These are phyloP conservation scores for Heterobasidion irregulare DNA, from an alignment of 1,284 basidiomycete genomes.

Conservation along the genomic window DNA sequence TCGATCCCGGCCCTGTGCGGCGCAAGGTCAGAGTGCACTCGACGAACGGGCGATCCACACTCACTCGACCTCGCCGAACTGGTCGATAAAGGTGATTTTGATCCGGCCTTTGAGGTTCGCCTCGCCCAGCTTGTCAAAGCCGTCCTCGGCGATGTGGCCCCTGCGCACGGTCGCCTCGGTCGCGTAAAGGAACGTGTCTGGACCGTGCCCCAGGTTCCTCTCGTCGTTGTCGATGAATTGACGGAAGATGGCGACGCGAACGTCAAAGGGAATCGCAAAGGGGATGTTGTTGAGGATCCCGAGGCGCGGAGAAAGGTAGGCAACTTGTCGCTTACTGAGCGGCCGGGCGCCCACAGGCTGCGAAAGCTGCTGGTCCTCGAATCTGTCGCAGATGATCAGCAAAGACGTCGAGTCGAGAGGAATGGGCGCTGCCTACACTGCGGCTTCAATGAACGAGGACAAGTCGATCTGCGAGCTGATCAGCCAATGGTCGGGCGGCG, in stretches of 20 bases:
- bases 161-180: constrained; percentile 64
- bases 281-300: constrained; percentile 94
- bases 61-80: constrained; percentile 80
- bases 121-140: constrained; percentile 75
- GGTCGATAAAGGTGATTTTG: constrained; percentile 86
- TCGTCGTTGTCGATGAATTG: constrained; percentile 69
- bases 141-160: constrained; percentile 78
- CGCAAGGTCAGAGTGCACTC: background rate
- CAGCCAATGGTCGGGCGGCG: constrained; percentile 82
- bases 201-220: constrained; percentile 13
- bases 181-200: constrained; percentile 14
- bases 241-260: constrained; percentile 85
- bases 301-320: constrained; percentile 75
- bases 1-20: constrained; percentile 76
- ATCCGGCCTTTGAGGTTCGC: constrained; percentile 74
- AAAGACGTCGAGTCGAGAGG: background rate
- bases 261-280: constrained; percentile 92
- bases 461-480: constrained; percentile 74
- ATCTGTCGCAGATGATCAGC: constrained; percentile 22
- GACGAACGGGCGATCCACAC: constrained; percentile 20
- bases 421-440: constrained; percentile 46
- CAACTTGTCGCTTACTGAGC: constrained; percentile 63
- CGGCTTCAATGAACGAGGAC: constrained; percentile 84
- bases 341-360: constrained; percentile 24
- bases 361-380: constrained; percentile 49